phyloP scores from a whole-genome alignment of 805 yeast genomes.

The Wickerhamiella musiphila region DNA sequence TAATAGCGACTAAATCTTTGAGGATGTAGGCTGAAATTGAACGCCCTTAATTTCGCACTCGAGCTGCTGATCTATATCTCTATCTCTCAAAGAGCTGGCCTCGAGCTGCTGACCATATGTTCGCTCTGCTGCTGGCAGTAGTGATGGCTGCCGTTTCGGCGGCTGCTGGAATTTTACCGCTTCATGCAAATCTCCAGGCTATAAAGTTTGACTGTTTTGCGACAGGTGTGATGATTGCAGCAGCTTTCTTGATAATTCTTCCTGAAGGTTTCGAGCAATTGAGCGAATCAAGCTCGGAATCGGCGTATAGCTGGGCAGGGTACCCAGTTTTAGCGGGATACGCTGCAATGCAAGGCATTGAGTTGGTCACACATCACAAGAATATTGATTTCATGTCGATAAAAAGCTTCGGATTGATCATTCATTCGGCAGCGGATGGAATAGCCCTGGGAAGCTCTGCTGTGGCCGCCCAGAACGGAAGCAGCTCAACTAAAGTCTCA shows the following conservation, averaged over 20 bases:
- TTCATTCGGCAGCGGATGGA: slow-evolving; percentile 61
- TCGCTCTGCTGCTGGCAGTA: slow-evolving; percentile 9
- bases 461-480: slow-evolving; percentile 23
- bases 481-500: too few species aligned
- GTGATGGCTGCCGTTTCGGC: slow-evolving; percentile 13
- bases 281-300: slow-evolving; percentile 17
- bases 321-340: slow-evolving; percentile 35
- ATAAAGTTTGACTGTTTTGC: slow-evolving; percentile 29
- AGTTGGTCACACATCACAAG: slow-evolving; percentile 15
- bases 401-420: slow-evolving; percentile 40
- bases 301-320: not conserved
- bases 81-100: too few species aligned
- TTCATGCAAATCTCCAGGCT: slow-evolving; percentile 3
- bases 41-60: too few species aligned
- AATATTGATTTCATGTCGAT: slow-evolving; percentile 23
- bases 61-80: too few species aligned
- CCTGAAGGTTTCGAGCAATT: slow-evolving; percentile 45
- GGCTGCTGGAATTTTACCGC: slow-evolving; percentile 15
- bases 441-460: slow-evolving; percentile 49
- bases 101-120: too few species aligned
- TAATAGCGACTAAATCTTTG: too few species aligned
- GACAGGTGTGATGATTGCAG: slow-evolving; percentile 43
- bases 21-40: too few species aligned
- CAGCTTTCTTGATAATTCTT: slow-evolving; percentile 39
- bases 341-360: slow-evolving; percentile 34